Base-by-base conservation (phyloP, 352 stramenopile genomes). In the Pythium scleroteichum region DNA sequence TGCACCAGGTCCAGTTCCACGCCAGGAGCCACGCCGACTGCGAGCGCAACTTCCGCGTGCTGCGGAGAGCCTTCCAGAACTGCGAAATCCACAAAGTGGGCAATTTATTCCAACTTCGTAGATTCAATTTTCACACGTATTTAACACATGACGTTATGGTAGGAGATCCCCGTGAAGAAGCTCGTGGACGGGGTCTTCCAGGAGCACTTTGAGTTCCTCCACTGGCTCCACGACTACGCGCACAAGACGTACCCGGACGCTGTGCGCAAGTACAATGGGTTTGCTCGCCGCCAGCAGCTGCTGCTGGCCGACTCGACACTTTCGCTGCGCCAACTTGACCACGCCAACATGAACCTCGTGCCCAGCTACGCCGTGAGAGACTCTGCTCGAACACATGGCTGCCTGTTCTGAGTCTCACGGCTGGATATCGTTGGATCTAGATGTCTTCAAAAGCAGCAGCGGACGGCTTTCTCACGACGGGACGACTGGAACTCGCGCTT, bases 201-300 rank as follows among this genome's bases (percentile, higher is more conserved):
- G 29, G 83, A 90, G 56, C 83, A 92, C 65, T 90, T 92, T 54
- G 80, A 90, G 58, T 90, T 92, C 42, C 70, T 92, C 45, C 79
- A 92, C 56, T 92, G 83, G 83, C 58, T 92, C 22, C 82, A 92
- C 48, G 80, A 92, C 60, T 87, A 90, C 58, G 79, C 86, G n/a
- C 78, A 88, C 47, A 78, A 81, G 50, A 92, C 71, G 20, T 90
- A 78, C 47, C 79, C 76, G 12, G 78, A 89, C 17, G 75, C 76
- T 6, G 69, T 81, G 27, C 71, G 72, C 35, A 82, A 74, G 33
- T 85, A 86, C 41, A 59, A 80, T 23, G 82, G 72, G 0, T 87
- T 87, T 57, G 72, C 81, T 39, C 66, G 79, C 1, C 76, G 82
- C 2, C 74, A 86, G 48, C 68, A 88, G 42, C 60, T 76, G 20